Conservation (phyloP, 1,139 yeast species). For the Maudiozyma humilis region DNA sequence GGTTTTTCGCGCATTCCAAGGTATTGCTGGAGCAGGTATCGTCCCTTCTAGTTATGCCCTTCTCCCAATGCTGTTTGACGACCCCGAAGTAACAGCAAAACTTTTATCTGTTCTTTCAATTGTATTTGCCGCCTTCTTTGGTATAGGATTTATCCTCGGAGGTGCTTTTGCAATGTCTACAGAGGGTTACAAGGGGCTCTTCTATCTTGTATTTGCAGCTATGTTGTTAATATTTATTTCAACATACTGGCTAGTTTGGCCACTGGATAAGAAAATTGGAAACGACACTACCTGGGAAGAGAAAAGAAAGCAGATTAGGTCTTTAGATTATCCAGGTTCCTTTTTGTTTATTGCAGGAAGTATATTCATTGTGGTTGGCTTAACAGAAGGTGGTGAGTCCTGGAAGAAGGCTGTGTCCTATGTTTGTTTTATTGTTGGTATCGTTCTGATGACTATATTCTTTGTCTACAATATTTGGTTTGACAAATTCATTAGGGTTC, state of each 20-base stretch:
- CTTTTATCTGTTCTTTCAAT: constrained; percentile 1
- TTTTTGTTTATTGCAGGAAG: constrained; percentile 3
- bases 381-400: constrained; percentile 5
- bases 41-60: constrained; percentile 4
- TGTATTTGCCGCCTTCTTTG: constrained; percentile 3
- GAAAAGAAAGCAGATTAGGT: not conserved
- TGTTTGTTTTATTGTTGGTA: constrained; percentile 2
- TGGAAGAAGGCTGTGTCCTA: constrained; percentile 4
- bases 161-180: constrained; percentile 5
- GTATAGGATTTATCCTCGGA: constrained; percentile 3
- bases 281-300: not conserved
- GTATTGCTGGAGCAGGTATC: constrained; percentile 5
- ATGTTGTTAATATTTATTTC: constrained; percentile 1
- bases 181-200: constrained; percentile 3
- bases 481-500: not conserved
- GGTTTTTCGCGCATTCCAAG: constrained; percentile 3
- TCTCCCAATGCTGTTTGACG: constrained; percentile 1
- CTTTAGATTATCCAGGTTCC: constrained; percentile 4
- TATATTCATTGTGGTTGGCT: constrained; percentile 3
- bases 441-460: not conserved
- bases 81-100: not conserved
- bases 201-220: constrained; percentile 3
- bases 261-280: not conserved
- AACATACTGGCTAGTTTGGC: not conserved
- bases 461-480: constrained; percentile 1